Evolutionary conservation across 2,329 filamentous ascomycete species (phyloP), one percentile per base, ranked within the genome.

Genomic region (Colletotrichum karsti): DNA sequence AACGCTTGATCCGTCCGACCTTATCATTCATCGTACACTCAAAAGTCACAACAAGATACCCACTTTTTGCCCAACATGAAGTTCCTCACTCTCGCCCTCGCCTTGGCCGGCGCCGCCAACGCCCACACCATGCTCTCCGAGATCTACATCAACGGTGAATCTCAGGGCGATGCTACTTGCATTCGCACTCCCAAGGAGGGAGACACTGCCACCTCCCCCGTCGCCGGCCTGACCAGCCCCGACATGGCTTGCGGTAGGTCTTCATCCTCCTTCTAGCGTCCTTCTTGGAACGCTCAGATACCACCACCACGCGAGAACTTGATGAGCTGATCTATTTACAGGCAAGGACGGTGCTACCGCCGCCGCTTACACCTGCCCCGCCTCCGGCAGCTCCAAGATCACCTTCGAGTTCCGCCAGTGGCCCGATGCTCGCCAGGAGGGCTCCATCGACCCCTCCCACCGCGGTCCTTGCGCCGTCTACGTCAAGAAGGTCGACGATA

Each of bases 391-490:
- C 53, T 81, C 86, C 28, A 86, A 83, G 20, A 79, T 93, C 63
- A 90, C 88, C 13, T 92, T 94, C 73, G 85, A 92, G 75, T 93
- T 89, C 81, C 89, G 90, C 66, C 79, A 84, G 63, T 90, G 84
- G 78, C 84, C 91, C 50, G 83, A 90, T 74, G 85, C 83, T 48
- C 78, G 83, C 26, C 74, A 83, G 35, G 83, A 86, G 4, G 86
- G 87, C 22, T 79, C 84, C 64, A 85, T 94, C 65, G 91, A 91
- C 74, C 74, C 75, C 12, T 86, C 84, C 35, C 90, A 91, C 78
- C 85, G 88, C 76, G 92, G 92, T 0, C 91, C 92, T 54, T 93
- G 91, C 74, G 87, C 91, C 28, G 87, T 94, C 24, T 94, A 94
- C 78, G 82, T 93, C 80, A 94, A 94, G 82, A 88, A 88, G 73